These are phyloP conservation scores for Fusarium gaditjirri DNA, from an alignment of 2,329 filamentous ascomycete genomes.

Conservation along the genomic window DNA sequence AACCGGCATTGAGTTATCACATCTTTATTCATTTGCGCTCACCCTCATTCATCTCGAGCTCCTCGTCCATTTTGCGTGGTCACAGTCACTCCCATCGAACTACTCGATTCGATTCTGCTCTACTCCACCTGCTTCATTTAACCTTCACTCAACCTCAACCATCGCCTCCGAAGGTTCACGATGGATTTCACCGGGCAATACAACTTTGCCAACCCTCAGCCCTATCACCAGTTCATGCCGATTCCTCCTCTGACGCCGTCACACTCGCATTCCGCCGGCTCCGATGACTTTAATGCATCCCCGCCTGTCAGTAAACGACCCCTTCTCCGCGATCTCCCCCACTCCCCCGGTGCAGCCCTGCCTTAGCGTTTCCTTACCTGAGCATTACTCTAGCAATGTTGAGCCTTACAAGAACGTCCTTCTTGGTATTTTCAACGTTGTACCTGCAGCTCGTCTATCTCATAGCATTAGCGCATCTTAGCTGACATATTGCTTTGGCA, in stretches of 20 bases:
- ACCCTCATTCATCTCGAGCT: constrained; percentile 3
- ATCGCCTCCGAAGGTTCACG: constrained; percentile 20
- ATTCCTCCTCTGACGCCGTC: constrained; percentile 66
- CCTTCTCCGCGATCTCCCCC: constrained; percentile 43
- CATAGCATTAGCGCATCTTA: constrained; percentile 11
- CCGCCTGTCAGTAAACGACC: constrained; percentile 61
- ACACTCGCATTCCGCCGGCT: constrained; percentile 64
- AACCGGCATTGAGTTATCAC: constrained; percentile 9
- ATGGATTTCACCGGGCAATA: constrained; percentile 66
- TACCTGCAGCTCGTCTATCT: constrained; percentile 30
- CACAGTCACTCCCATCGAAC: constrained; percentile 2
- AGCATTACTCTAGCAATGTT: constrained; percentile 49
- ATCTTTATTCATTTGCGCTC: neutral
- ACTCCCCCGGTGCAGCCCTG: constrained; percentile 43
- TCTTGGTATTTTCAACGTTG: constrained; percentile 13
- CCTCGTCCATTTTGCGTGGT: neutral
- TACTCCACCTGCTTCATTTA: constrained; percentile 15
- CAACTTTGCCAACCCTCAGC: constrained; percentile 59
- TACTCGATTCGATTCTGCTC: constrained; percentile 26
- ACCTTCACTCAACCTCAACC: neutral
- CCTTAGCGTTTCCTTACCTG: constrained; percentile 48
- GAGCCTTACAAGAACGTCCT: constrained; percentile 18
- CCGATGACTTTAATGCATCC: constrained; percentile 66
- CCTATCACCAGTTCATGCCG: constrained; percentile 65
- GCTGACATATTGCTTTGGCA: constrained; percentile 23